These are phyloP conservation scores for Rhodotorula graminis DNA, from an alignment of 768 basidiomycete genomes.

Conservation along the genomic window DNA sequence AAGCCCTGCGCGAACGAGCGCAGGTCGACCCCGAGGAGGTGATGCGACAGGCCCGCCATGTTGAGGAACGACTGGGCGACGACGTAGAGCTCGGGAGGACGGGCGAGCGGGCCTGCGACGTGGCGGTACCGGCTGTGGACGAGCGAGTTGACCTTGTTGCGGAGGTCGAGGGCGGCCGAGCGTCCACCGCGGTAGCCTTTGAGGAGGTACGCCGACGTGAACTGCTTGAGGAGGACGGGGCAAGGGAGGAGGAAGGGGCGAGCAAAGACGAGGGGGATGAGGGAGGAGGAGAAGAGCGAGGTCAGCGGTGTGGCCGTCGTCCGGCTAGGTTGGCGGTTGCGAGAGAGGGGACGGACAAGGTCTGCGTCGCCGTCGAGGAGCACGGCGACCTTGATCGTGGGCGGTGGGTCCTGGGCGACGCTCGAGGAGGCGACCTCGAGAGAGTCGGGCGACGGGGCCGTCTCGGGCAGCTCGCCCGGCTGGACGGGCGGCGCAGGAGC, in stretches of 20 bases:
- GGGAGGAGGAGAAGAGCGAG: neutral
- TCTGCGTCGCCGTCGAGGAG: slow-evolving; percentile 16
- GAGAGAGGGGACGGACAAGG: neutral
- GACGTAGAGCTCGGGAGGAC: neutral
- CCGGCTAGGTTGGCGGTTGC: no score
- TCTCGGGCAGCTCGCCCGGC: no score
- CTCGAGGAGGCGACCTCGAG: no score
- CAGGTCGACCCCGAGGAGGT: neutral
- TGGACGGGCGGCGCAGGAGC: no score
- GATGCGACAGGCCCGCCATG: neutral
- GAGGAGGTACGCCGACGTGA: neutral
- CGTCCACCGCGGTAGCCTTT: slow-evolving; percentile 7
- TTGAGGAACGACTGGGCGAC: slow-evolving; percentile 1
- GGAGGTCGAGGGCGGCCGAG: slow-evolving; percentile 3
- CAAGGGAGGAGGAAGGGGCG: no score
- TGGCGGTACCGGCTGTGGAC: neutral
- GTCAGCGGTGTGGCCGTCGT: no score
- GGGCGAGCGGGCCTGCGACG: neutral
- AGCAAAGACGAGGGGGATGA: neutral
- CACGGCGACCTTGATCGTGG: slow-evolving; percentile 1
- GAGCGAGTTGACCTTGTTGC: slow-evolving; percentile 1
- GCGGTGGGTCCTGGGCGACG: no score
- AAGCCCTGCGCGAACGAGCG: slow-evolving; percentile 10
- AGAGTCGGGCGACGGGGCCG: no score
- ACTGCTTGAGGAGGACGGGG: neutral